A percentile compares a stretch with the other conserved stretches of the same genome.
phyloP scores from a whole-genome alignment of 495 filamentous ascomycete genomes.

The Xylaria intraflava region DNA sequence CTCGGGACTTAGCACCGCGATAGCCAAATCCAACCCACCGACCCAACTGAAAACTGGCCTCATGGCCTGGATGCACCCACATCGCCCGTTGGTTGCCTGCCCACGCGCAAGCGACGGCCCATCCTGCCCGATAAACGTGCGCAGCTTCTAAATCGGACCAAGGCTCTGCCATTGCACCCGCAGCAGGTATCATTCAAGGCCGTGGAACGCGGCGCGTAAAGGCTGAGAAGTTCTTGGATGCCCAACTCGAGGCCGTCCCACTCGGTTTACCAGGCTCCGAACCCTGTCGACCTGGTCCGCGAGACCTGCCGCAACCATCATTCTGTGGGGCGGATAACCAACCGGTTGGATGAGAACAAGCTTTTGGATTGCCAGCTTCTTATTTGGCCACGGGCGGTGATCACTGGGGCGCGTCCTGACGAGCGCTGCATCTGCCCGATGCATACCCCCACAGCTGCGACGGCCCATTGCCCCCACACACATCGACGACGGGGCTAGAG shows the following conservation, averaged over 20 bases:
- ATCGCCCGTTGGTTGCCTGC: too few species aligned
- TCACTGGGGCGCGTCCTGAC: not conserved
- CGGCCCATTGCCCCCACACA: not conserved
- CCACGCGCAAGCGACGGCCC: too few species aligned
- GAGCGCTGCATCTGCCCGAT: not conserved
- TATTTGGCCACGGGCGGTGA: too few species aligned
- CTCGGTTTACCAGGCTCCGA: constrained; percentile 1
- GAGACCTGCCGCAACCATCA: not conserved
- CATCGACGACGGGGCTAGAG: not conserved
- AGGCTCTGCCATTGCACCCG: too few species aligned
- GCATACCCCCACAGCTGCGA: not conserved
- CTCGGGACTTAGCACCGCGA: too few species aligned
- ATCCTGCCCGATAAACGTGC: too few species aligned
- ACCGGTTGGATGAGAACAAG: not conserved
- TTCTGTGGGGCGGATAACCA: not conserved
- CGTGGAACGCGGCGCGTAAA: too few species aligned
- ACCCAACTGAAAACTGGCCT: too few species aligned
- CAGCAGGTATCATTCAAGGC: too few species aligned
- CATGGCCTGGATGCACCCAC: too few species aligned
- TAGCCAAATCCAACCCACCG: too few species aligned
- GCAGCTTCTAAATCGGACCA: too few species aligned
- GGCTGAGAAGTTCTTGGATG: not conserved
- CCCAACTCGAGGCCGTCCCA: not conserved
- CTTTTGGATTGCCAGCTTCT: not conserved
- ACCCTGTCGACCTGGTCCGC: not conserved